phyloP scores from a whole-genome alignment of 768 basidiomycete genomes.

The Russula sp. region DNA sequence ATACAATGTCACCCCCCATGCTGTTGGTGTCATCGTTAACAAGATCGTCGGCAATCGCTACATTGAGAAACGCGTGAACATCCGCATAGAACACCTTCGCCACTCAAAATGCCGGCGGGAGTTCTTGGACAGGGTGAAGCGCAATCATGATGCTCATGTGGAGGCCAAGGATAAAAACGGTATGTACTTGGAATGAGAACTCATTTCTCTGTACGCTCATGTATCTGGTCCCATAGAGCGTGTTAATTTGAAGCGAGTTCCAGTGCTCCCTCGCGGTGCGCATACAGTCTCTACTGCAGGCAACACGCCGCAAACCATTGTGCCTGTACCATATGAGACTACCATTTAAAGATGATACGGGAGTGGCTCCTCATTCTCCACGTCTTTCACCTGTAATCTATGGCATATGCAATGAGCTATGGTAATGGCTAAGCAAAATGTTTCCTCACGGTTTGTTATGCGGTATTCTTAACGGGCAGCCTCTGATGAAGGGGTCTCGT shows the following conservation, averaged over 20 bases:
- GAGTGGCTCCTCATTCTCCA: background rate
- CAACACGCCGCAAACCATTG: conserved; percentile 90
- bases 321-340: conserved; percentile 91
- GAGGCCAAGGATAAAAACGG: conserved; percentile 89
- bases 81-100: conserved; percentile 90
- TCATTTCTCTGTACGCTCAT: background rate
- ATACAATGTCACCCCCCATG: conserved; percentile 94
- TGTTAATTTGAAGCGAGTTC: conserved; percentile 79
- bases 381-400: conserved; percentile 1
- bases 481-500: background rate
- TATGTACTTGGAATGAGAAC: conserved; percentile 34
- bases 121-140: conserved; percentile 93
- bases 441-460: background rate
- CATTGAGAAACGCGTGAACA: conserved; percentile 98
- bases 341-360: conserved; percentile 59
- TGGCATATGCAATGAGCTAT: conserved; percentile 1
- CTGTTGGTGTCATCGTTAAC: conserved; percentile 95
- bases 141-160: conserved; percentile 74
- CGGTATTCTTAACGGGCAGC: background rate
- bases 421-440: background rate
- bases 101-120: conserved; percentile 98
- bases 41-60: conserved; percentile 99
- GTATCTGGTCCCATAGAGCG: conserved; percentile 43
- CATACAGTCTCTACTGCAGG: conserved; percentile 60
- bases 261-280: conserved; percentile 72